Evolutionary conservation across 306 rosid species (phyloP).

Genomic region (Phaseolus lunatus): DNA sequence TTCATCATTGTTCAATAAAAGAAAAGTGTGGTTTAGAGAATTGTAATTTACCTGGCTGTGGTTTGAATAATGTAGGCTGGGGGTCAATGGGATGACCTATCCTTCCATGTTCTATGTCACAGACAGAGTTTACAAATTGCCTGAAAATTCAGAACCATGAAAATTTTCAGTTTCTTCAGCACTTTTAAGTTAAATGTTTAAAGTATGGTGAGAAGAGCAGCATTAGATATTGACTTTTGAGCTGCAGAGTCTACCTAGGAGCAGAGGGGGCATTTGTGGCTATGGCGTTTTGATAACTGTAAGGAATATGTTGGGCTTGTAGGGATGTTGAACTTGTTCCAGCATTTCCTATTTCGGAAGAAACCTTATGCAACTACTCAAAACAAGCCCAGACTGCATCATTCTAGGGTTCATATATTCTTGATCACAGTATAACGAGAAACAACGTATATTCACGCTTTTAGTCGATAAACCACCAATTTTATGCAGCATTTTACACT

Average conservation of each 20-base stretch:
- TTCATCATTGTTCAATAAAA: not conserved
- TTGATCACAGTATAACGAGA: not conserved
- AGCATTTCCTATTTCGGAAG: not conserved
- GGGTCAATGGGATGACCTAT: slow-evolving; percentile 19
- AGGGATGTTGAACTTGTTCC: not conserved
- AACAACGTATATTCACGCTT: not conserved
- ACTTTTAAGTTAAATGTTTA: not conserved
- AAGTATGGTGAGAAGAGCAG: not conserved
- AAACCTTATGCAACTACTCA: not conserved
- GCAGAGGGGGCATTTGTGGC: too few relatives aligned
- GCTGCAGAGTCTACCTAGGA: not conserved
- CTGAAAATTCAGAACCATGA: slow-evolving; percentile 22
- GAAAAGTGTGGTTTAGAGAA: not conserved
- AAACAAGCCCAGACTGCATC: not conserved
- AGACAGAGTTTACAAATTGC: not conserved
- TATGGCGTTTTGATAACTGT: not conserved
- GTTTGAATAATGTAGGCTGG: not conserved
- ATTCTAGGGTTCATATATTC: not conserved
- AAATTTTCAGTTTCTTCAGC: not conserved
- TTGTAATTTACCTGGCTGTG: not conserved
- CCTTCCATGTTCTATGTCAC: not conserved
- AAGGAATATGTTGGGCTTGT: not conserved
- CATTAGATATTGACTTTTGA: not conserved
- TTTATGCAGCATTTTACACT: not conserved
- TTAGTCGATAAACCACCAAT: not conserved